Percentiles rank a stretch among this genome's conserved stretches.
Conservation (phyloP, 805 yeast species). For the Yarrowia sp. region DNA sequence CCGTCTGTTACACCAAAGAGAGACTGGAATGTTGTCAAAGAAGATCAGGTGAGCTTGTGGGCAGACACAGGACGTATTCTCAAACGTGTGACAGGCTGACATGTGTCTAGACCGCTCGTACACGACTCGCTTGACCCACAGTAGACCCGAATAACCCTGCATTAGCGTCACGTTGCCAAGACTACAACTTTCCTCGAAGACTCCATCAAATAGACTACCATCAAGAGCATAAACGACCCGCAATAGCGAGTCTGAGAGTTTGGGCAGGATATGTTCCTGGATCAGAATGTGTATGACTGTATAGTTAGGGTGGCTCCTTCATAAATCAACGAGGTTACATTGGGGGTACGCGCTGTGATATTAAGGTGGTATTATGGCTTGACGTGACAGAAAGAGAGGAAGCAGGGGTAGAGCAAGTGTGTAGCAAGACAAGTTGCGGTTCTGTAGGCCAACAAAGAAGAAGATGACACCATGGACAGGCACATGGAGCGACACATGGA, state of each 20-base stretch:
- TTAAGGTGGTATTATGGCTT: background rate
- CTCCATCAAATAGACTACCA: background rate
- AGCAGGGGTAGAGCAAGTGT: slow-evolving; percentile 1
- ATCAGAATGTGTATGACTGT: slow-evolving; percentile 1
- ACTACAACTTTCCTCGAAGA: slow-evolving; percentile 1
- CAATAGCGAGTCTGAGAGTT: background rate
- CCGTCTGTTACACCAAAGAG: too few relatives aligned
- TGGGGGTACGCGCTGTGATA: background rate
- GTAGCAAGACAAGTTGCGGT: background rate
- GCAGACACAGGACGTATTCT: too few relatives aligned
- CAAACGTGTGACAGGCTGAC: too few relatives aligned
- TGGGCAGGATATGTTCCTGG: slow-evolving; percentile 2
- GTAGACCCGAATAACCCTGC: slow-evolving; percentile 24
- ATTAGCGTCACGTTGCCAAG: slow-evolving; percentile 30
- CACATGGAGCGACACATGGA: too few relatives aligned
- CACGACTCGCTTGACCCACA: background rate
- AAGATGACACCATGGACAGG: background rate
- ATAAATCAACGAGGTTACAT: background rate
- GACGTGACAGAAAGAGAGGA: slow-evolving; percentile 14
- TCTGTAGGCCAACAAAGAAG: background rate
- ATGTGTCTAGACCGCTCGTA: background rate
- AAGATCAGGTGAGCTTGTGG: too few relatives aligned
- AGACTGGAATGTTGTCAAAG: too few relatives aligned
- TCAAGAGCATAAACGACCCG: background rate
- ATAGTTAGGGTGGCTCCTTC: slow-evolving; percentile 10